phyloP scores from a whole-genome alignment of 306 rosid genomes.

The Lathyrus tuberosus region DNA sequence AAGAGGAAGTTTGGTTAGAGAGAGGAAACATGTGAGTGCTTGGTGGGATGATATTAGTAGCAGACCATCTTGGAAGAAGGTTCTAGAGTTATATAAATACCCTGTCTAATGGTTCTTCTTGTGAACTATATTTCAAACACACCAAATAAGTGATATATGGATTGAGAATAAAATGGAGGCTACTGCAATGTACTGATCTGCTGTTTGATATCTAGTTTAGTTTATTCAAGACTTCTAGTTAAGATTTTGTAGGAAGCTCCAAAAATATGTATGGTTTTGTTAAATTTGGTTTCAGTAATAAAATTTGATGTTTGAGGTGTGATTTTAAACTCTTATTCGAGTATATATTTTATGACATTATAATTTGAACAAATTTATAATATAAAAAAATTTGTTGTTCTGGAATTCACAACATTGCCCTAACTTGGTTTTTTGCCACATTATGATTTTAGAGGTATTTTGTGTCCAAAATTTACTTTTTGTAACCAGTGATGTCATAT shows the following conservation, averaged over 20 bases:
- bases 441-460: too few relatives aligned
- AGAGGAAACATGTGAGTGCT: constrained; percentile 58
- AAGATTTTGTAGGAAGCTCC: neutral
- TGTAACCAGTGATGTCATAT: too few relatives aligned
- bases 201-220: neutral
- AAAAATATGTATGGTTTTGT: neutral
- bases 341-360: too few relatives aligned
- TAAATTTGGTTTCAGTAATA: neutral
- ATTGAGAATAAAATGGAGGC: constrained; percentile 11
- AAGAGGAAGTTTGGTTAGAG: constrained; percentile 45
- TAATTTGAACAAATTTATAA: too few relatives aligned
- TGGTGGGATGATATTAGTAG: constrained; percentile 71
- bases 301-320: neutral
- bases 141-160: neutral
- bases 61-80: constrained; percentile 64
- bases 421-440: too few relatives aligned
- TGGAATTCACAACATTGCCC: too few relatives aligned
- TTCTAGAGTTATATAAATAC: constrained; percentile 42
- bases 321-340: neutral
- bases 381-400: too few relatives aligned
- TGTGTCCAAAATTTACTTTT: too few relatives aligned
- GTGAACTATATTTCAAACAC: neutral
- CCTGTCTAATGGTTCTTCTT: constrained; percentile 23
- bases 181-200: neutral
- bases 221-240: neutral